phyloP scores from a whole-genome alignment of 2,329 filamentous ascomycete genomes.

The Colletotrichum liriopes region DNA sequence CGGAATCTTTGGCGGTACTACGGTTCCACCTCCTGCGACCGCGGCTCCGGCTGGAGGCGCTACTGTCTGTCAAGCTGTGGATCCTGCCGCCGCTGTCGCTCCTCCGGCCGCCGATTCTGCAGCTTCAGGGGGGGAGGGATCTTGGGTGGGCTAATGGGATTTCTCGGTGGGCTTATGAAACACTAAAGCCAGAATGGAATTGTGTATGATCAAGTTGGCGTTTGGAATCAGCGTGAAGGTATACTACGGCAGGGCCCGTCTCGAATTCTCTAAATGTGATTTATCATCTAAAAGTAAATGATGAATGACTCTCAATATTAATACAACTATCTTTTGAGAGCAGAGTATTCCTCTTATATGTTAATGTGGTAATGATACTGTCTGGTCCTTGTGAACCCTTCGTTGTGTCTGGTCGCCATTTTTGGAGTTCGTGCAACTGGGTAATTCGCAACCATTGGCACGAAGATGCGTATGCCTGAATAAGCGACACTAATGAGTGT shows the following conservation, averaged over 20 bases:
- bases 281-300: background rate
- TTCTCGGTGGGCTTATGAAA: constrained; percentile 1
- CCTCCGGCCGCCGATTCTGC: background rate
- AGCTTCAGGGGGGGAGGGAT: constrained; percentile 6
- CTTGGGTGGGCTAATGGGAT: constrained; percentile 6
- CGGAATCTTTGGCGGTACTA: constrained; percentile 12
- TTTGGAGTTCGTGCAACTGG: too few species aligned
- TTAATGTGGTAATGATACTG: too few species aligned
- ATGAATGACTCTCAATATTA: constrained; percentile 20
- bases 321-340: constrained; percentile 13
- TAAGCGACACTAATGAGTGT: too few species aligned
- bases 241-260: constrained; percentile 38
- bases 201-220: constrained; percentile 2
- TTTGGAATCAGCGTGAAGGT: constrained; percentile 11
- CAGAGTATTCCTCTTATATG: too few species aligned
- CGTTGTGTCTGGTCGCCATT: too few species aligned
- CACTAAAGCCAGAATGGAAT: background rate
- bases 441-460: too few species aligned
- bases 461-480: too few species aligned
- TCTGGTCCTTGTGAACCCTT: too few species aligned
- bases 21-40: background rate
- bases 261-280: background rate
- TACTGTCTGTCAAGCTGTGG: background rate
- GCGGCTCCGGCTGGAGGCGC: background rate
- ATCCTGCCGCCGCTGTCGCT: background rate